phyloP scores from a whole-genome alignment of 2,329 filamentous ascomycete species.

The Diplodia corticola region DNA sequence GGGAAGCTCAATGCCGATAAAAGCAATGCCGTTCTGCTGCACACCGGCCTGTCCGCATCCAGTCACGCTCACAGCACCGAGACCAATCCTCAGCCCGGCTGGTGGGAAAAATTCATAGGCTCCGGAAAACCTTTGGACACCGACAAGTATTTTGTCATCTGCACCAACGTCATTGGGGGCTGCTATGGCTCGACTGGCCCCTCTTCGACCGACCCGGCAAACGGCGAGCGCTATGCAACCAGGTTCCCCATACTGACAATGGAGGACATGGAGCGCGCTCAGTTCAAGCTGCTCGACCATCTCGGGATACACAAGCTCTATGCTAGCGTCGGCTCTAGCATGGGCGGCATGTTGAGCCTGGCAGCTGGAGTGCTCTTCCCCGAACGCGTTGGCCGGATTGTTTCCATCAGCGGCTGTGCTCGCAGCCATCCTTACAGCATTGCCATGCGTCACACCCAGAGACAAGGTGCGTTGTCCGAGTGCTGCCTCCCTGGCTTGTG shows the following conservation, averaged over 20 bases:
- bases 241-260: slow-evolving; percentile 94
- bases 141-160: slow-evolving; percentile 87
- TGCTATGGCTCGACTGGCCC: slow-evolving; percentile 96
- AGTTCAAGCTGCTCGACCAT: slow-evolving; percentile 82
- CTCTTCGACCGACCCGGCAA: slow-evolving; percentile 80
- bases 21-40: slow-evolving; percentile 86
- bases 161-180: slow-evolving; percentile 93
- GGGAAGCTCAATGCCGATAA: slow-evolving; percentile 75
- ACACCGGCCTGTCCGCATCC: slow-evolving; percentile 94
- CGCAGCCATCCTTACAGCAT: slow-evolving; percentile 96
- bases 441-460: slow-evolving; percentile 96
- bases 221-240: slow-evolving; percentile 86
- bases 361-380: slow-evolving; percentile 84
- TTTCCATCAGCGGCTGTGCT: slow-evolving; percentile 90
- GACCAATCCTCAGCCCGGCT: slow-evolving; percentile 82
- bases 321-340: slow-evolving; percentile 91
- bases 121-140: slow-evolving; percentile 84
- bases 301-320: slow-evolving; percentile 78
- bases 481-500: not conserved
- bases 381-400: slow-evolving; percentile 75
- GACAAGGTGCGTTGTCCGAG: slow-evolving; percentile 58
- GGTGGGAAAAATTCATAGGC: slow-evolving; percentile 99
- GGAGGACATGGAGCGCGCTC: slow-evolving; percentile 95
- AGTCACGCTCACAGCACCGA: slow-evolving; percentile 95
- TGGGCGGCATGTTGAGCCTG: slow-evolving; percentile 98